phyloP scores from a whole-genome alignment of 495 filamentous ascomycete species.

The Penicillium maclennaniae region DNA sequence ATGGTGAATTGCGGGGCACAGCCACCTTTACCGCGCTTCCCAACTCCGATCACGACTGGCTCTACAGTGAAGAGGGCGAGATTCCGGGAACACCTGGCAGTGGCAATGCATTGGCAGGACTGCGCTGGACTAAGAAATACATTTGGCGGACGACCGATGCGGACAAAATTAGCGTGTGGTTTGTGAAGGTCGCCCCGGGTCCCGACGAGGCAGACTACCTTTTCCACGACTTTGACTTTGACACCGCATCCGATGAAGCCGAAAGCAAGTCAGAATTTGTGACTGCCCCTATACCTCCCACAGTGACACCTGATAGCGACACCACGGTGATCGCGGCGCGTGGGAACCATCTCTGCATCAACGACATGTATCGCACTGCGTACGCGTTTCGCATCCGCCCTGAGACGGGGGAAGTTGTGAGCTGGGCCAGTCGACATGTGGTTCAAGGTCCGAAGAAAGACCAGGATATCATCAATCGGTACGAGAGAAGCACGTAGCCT shows the following conservation, averaged over 20 bases:
- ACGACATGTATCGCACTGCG: constrained; percentile 49
- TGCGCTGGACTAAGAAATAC: constrained; percentile 46
- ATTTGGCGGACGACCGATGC: constrained; percentile 37
- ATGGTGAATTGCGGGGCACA: constrained; percentile 37
- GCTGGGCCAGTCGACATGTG: constrained; percentile 47
- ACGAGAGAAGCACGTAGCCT: constrained; percentile 23
- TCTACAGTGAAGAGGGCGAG: constrained; percentile 46
- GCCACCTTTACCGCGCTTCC: constrained; percentile 35
- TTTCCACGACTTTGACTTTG: constrained; percentile 44
- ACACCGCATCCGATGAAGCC: neutral
- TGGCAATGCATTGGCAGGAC: constrained; percentile 16
- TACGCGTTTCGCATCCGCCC: constrained; percentile 41
- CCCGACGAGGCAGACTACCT: constrained; percentile 43
- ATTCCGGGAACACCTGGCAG: constrained; percentile 25
- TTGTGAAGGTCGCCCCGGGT: constrained; percentile 36
- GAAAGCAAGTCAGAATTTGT: constrained; percentile 18
- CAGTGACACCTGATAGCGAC: constrained; percentile 1
- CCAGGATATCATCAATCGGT: constrained; percentile 47
- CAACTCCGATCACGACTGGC: constrained; percentile 27
- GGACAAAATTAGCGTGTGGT: constrained; percentile 42
- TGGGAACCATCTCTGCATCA: constrained; percentile 45
- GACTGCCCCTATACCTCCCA: constrained; percentile 25
- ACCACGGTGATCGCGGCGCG: constrained; percentile 33
- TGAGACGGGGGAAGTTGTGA: constrained; percentile 37
- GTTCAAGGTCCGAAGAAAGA: constrained; percentile 46